These are phyloP conservation scores for Kondoa subrosea DNA, from an alignment of 768 basidiomycete genomes.

Conservation along the genomic window DNA sequence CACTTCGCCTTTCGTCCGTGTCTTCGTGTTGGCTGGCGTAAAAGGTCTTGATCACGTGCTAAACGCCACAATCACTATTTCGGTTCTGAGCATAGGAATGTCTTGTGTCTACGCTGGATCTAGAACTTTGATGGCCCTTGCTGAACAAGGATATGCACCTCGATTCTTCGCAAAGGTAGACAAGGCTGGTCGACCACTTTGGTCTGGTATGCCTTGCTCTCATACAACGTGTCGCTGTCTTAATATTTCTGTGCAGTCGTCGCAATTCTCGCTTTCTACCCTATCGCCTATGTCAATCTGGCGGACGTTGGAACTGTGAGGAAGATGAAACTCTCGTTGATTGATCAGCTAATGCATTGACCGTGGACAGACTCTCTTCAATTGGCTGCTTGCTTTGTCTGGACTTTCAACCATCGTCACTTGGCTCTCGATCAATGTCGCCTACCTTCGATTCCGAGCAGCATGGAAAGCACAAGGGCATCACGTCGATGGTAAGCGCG, in stretches of 20 bases:
- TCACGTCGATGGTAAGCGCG: constrained; percentile 20
- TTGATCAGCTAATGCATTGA: no score
- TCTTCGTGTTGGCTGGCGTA: constrained; percentile 30
- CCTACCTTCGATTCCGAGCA: constrained; percentile 28
- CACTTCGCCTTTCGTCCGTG: constrained; percentile 33
- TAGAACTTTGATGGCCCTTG: constrained; percentile 46
- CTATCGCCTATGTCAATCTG: constrained; percentile 31
- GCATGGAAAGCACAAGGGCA: constrained; percentile 27
- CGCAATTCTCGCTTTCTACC: constrained; percentile 28
- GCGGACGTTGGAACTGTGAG: no score
- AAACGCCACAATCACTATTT: constrained; percentile 42
- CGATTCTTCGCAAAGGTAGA: constrained; percentile 49
- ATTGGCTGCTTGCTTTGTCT: constrained; percentile 49
- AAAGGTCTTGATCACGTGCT: constrained; percentile 24
- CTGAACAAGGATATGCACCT: constrained; percentile 50
- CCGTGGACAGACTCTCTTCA: constrained; percentile 46
- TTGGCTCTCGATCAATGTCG: constrained; percentile 36
- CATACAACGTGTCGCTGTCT: no score
- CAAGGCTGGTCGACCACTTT: constrained; percentile 29
- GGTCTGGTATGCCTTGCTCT: constrained; percentile 28
- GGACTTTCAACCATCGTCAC: constrained; percentile 52
- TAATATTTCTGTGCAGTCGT: no score
- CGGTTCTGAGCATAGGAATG: constrained; percentile 48
- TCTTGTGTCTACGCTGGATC: constrained; percentile 53
- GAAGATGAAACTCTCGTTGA: no score